Conservation (phyloP, 768 basidiomycete species). For the Boletus eberwhitei region DNA sequence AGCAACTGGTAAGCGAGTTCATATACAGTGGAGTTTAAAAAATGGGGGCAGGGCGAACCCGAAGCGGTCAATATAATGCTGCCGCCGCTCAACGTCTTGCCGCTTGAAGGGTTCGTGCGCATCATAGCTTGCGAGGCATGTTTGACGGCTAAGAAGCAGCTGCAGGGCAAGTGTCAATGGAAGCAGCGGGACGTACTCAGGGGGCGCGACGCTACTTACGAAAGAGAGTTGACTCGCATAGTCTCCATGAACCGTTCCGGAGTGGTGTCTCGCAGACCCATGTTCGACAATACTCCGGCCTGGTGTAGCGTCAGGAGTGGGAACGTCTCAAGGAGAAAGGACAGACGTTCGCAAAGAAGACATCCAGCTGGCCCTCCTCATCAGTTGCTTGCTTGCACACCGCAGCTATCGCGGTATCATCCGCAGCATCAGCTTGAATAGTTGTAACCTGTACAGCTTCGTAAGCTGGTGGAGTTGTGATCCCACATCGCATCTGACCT, state of each 20-base stretch:
- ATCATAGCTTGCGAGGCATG: conserved; percentile 82
- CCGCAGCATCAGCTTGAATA: conserved; percentile 79
- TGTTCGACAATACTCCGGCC: conserved; percentile 61
- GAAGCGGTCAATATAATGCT: conserved; percentile 90
- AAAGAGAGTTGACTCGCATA: conserved; percentile 74
- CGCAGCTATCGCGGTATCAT: conserved; percentile 62
- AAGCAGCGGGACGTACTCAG: neutral
- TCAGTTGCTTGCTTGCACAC: conserved; percentile 69
- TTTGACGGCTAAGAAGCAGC: conserved; percentile 88
- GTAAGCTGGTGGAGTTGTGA: conserved; percentile 9
- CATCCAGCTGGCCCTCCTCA: conserved; percentile 85
- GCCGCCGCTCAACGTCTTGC: conserved; percentile 68
- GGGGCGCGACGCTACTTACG: conserved; percentile 36
- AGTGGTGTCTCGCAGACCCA: conserved; percentile 50
- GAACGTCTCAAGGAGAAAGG: neutral
- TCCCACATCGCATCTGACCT: conserved; percentile 41
- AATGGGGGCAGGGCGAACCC: conserved; percentile 39
- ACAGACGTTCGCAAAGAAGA: conserved; percentile 92
- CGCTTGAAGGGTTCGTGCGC: conserved; percentile 57
- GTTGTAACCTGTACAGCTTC: conserved; percentile 64
- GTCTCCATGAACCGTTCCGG: conserved; percentile 68
- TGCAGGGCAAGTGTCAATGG: conserved; percentile 28
- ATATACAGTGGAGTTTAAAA: neutral
- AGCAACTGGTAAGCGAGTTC: conserved; percentile 56
- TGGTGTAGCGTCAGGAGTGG: conserved; percentile 26